Evolutionary conservation across 345 rosid genomes (phyloP).

Genomic region (Salix dunnii): DNA sequence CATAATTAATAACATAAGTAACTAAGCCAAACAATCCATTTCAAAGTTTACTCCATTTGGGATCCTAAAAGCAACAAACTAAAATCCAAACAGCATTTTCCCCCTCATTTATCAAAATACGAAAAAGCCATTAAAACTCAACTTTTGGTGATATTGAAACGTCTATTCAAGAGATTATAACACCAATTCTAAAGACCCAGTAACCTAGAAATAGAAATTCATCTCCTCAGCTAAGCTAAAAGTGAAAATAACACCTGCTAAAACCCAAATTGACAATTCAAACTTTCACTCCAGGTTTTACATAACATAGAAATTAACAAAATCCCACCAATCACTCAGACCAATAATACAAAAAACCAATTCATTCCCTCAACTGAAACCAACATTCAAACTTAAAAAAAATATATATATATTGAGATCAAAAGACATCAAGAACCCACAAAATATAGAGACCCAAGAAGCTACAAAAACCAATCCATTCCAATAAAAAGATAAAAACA

Average conservation of each 20-base stretch:
- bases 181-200: not conserved
- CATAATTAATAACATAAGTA: not conserved
- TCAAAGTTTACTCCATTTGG: not conserved
- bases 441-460: not conserved
- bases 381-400: not conserved
- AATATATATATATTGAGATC: not conserved
- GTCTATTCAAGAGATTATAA: not conserved
- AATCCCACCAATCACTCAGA: not conserved
- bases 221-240: not conserved
- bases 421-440: not conserved
- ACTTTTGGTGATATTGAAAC: not conserved
- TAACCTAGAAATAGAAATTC: not conserved
- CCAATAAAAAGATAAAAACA: not conserved
- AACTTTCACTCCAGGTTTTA: not conserved
- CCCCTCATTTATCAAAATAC: not conserved
- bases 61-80: not conserved
- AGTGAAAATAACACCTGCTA: not conserved
- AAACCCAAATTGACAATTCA: not conserved
- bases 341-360: not conserved
- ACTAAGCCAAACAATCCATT: not conserved
- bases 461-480: not conserved
- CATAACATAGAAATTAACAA: not conserved
- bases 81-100: not conserved
- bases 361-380: not conserved
- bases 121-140: not conserved